These are phyloP conservation scores for Striga asiatica DNA, from an alignment of 257 asterid genomes.

Conservation along the genomic window DNA sequence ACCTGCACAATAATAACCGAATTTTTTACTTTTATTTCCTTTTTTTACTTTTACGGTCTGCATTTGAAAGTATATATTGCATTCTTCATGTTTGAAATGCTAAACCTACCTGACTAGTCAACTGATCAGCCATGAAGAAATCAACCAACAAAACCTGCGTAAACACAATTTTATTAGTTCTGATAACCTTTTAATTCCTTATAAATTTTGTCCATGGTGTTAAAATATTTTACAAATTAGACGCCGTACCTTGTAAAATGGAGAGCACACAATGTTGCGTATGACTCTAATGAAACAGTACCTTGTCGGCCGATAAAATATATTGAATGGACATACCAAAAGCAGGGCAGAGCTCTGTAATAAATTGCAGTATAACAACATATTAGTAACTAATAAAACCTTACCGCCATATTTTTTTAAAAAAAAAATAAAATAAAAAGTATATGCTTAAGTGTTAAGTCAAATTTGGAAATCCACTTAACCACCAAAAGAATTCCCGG, in stretches of 20 bases:
- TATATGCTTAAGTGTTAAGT: background rate
- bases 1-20: constrained; percentile 29
- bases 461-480: constrained; percentile 7
- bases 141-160: constrained; percentile 78
- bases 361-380: constrained; percentile 7
- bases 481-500: constrained; percentile 77
- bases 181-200: too few species aligned
- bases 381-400: background rate
- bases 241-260: constrained; percentile 78
- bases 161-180: too few species aligned
- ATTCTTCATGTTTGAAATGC: background rate
- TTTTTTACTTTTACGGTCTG: background rate
- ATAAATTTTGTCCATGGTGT: too few species aligned
- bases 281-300: constrained; percentile 58
- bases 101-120: constrained; percentile 85
- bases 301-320: constrained; percentile 74
- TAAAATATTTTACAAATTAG: too few species aligned
- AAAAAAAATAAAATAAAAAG: too few species aligned
- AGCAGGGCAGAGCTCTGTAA: constrained; percentile 31
- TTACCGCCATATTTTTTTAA: too few species aligned
- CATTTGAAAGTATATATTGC: background rate
- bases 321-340: constrained; percentile 69
- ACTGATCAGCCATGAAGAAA: constrained; percentile 98
- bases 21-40: too few species aligned
- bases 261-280: constrained; percentile 80